Evolutionary conservation across 768 basidiomycete genomes (phyloP).

Genomic region (Lanmaoa pseudosensibilis): DNA sequence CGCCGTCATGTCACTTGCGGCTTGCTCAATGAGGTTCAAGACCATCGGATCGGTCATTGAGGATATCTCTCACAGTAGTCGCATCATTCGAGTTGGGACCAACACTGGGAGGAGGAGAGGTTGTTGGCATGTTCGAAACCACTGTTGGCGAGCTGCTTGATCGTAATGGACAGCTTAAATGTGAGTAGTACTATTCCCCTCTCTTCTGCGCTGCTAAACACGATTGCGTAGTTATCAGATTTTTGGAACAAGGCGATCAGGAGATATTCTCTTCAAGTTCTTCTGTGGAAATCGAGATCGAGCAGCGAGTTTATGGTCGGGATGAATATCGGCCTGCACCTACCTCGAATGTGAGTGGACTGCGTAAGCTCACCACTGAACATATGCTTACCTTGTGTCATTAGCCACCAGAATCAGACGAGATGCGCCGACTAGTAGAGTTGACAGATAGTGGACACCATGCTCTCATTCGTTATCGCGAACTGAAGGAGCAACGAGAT

Average conservation of each 20-base stretch:
- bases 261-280: no score
- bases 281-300: not conserved
- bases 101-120: conserved; percentile 7
- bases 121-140: not conserved
- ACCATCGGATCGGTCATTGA: not conserved
- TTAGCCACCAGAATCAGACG: not conserved
- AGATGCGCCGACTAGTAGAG: not conserved
- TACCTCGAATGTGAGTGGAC: not conserved
- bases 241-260: not conserved
- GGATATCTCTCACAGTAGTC: not conserved
- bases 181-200: not conserved
- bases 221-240: not conserved
- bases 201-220: not conserved
- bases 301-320: not conserved
- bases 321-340: no score
- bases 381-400: not conserved
- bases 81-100: conserved; percentile 9
- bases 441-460: not conserved
- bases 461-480: not conserved
- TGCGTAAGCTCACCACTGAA: not conserved
- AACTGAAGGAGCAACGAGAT: not conserved
- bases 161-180: not conserved
- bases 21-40: not conserved
- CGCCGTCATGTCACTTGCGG: no score
- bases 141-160: not conserved